Conservation (phyloP, 768 basidiomycete species). For the Lactifluus subvellereus region DNA sequence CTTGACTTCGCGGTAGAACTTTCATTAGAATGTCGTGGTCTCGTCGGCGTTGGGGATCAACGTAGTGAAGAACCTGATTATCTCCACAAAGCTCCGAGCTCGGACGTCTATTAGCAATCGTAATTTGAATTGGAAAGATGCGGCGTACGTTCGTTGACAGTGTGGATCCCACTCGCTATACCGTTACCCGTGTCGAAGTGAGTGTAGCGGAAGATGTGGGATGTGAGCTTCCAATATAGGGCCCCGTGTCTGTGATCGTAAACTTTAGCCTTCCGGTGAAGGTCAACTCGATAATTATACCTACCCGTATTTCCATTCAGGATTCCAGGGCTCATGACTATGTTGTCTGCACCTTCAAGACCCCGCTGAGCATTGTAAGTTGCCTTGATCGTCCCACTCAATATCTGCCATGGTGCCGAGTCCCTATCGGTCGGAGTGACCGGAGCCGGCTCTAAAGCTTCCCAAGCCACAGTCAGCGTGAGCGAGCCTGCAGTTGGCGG, state of each 20-base stretch:
- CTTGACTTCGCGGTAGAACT: too few species aligned
- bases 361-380: slow-evolving; percentile 32
- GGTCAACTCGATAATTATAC: slow-evolving; percentile 1
- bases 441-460: slow-evolving; percentile 38
- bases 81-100: slow-evolving; percentile 51
- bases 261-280: neutral
- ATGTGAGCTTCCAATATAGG: slow-evolving; percentile 21
- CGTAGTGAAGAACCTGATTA: slow-evolving; percentile 58
- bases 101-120: slow-evolving; percentile 33
- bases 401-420: slow-evolving; percentile 35
- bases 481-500: slow-evolving; percentile 34
- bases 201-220: slow-evolving; percentile 22
- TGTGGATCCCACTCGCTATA: slow-evolving; percentile 45
- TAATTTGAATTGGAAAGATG: neutral
- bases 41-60: slow-evolving; percentile 68
- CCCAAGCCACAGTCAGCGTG: slow-evolving; percentile 33
- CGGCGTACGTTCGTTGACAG: slow-evolving; percentile 62
- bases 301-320: slow-evolving; percentile 35
- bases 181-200: slow-evolving; percentile 22
- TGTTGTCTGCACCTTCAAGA: slow-evolving; percentile 24
- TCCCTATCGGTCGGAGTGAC: slow-evolving; percentile 35
- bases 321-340: slow-evolving; percentile 38
- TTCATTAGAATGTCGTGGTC: slow-evolving; percentile 4
- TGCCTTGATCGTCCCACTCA: slow-evolving; percentile 42
- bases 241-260: slow-evolving; percentile 15